Evolutionary conservation across 1,284 basidiomycete species (phyloP), one percentile per base, ranked within the genome.

Genomic region (Earliella scabrosa): DNA sequence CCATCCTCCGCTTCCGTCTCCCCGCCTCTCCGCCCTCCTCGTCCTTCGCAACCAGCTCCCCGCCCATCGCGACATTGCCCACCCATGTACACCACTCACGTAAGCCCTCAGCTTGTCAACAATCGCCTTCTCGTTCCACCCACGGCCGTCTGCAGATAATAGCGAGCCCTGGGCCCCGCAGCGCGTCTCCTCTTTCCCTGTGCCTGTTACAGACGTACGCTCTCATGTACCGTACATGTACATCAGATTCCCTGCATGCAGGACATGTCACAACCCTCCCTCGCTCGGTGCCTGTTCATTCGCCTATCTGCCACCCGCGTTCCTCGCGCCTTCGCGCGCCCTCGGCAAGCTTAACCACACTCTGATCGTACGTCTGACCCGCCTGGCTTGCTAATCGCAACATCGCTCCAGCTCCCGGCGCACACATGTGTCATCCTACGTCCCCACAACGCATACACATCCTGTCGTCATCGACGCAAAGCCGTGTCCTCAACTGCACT

Each of bases 341-440:
- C 24, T 36, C 52, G 46, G 52, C 46, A 36, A 54, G 39, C 45
- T 54, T 54, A 54, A 54, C 52, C 52, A 54, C 52, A 54, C 24
- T 41, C 31, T 35, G 45, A 53, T 41, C 45, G 38, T 45, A 44
- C 43, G 41, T 45, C 35, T 13, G 29, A 43, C 21, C 24, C 16
- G 7, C 27, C 44, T 34, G 18, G 13, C 44, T 14, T 34, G 6
- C 29, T 21, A 16, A 20, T 45, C 18, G 16, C 24, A 4, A 8
- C 26, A 13, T 20, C 43, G 8, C n/a, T 31, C n/a, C 26, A 18
- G n/a, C 26, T 31, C 26, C 27, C 43, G 14, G 26, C n/a, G n/a
- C n/a, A n/a, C n/a, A n/a, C n/a, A n/a, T n/a, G n/a, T n/a, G n/a
- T n/a, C n/a, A n/a, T n/a, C n/a, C n/a, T n/a, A n/a, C n/a, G n/a